These are phyloP conservation scores for Didymella arachidicola DNA, from an alignment of 2,329 filamentous ascomycete genomes.

Conservation along the genomic window DNA sequence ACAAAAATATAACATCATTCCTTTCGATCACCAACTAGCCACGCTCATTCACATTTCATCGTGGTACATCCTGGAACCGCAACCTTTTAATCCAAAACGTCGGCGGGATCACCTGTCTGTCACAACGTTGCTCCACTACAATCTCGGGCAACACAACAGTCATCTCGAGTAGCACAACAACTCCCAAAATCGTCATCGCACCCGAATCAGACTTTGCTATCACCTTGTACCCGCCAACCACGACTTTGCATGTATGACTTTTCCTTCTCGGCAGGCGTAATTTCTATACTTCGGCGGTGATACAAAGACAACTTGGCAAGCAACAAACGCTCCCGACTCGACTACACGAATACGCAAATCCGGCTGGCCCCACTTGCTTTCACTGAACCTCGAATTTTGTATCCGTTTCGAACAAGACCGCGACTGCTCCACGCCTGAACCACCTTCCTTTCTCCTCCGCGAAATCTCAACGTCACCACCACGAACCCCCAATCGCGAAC, in stretches of 20 bases:
- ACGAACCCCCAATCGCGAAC: background rate
- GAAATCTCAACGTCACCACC: background rate
- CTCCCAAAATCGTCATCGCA: constrained; percentile 5
- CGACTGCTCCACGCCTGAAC: background rate
- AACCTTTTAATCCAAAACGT: constrained; percentile 20
- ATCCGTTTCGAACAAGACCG: background rate
- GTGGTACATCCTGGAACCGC: constrained; percentile 13
- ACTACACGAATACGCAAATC: constrained; percentile 13
- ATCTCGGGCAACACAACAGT: constrained; percentile 26
- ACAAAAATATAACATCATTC: constrained; percentile 21
- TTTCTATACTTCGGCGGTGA: constrained; percentile 9
- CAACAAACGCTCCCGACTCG: constrained; percentile 1
- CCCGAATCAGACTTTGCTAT: constrained; percentile 3
- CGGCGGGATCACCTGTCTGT: constrained; percentile 18
- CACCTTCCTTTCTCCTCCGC: background rate
- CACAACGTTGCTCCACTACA: constrained; percentile 24
- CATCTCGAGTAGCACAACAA: constrained; percentile 24
- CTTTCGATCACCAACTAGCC: constrained; percentile 12
- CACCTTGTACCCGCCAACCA: constrained; percentile 8
- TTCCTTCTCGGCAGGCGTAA: constrained; percentile 1
- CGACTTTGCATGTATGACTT: constrained; percentile 8
- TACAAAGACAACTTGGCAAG: constrained; percentile 16
- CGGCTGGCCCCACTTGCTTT: constrained; percentile 15
- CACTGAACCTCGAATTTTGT: constrained; percentile 9
- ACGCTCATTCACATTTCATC: constrained; percentile 9